Percentiles rank a stretch among this genome's conserved stretches.
These are phyloP conservation scores for Chaetomidium leptoderma DNA, from an alignment of 495 filamentous ascomycete species.

Conservation along the genomic window DNA sequence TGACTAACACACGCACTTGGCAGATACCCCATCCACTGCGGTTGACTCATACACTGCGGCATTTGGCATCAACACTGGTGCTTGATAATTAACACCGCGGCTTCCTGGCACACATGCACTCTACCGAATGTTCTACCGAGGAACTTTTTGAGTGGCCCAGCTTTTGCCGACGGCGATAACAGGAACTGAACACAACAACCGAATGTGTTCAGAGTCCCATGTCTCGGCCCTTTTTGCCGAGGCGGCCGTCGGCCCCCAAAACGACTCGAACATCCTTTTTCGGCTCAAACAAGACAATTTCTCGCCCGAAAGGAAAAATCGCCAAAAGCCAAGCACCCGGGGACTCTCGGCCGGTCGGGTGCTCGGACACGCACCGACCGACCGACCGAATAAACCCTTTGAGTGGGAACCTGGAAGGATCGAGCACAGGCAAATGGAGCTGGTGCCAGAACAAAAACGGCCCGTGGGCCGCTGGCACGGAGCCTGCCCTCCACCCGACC, in stretches of 20 bases:
- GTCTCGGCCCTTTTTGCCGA: constrained; percentile 3
- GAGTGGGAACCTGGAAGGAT: no score
- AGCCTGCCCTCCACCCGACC: no score
- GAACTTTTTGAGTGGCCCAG: no score
- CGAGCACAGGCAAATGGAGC: no score
- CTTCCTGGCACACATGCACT: background rate
- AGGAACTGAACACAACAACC: background rate
- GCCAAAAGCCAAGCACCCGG: no score
- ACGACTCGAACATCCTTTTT: background rate
- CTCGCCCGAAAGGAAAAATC: no score
- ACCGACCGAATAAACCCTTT: no score
- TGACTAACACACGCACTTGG: constrained; percentile 3
- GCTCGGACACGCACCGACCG: no score
- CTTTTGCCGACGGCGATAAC: background rate
- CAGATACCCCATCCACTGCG: background rate
- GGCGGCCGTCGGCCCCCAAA: background rate
- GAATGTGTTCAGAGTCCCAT: background rate
- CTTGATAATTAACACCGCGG: background rate
- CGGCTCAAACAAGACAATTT: no score
- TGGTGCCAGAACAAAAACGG: no score
- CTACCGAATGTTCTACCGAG: constrained; percentile 10
- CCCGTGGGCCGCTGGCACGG: no score
- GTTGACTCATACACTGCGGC: constrained; percentile 4
- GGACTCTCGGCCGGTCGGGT: no score
- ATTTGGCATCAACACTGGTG: background rate